Percentiles rank a stretch among this genome's conserved stretches.
phyloP scores from a whole-genome alignment of 768 basidiomycete species.

The Rhodotorula taiwanensis region DNA sequence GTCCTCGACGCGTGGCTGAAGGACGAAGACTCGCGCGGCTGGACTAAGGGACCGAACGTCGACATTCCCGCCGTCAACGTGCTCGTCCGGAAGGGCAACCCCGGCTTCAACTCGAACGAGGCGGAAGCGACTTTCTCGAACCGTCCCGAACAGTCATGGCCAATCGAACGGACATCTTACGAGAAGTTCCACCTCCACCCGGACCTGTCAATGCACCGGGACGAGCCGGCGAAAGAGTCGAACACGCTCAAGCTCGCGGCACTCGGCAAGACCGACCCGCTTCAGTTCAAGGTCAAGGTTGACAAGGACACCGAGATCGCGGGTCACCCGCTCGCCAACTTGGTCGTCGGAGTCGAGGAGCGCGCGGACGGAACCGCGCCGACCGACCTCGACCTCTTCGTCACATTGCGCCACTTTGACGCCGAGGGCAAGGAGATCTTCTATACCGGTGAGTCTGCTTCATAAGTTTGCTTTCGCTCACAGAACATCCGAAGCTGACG shows the following conservation, averaged over 20 bases:
- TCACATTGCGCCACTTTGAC: constrained; percentile 38
- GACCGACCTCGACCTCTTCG: constrained; percentile 38
- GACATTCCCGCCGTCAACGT: constrained; percentile 39
- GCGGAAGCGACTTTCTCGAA: constrained; percentile 38
- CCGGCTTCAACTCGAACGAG: constrained; percentile 40
- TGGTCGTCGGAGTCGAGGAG: constrained; percentile 24
- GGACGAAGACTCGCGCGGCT: constrained; percentile 33
- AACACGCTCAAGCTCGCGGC: constrained; percentile 26
- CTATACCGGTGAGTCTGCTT: constrained; percentile 33
- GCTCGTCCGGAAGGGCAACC: constrained; percentile 40
- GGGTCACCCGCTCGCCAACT: constrained; percentile 36
- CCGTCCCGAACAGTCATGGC: constrained; percentile 39
- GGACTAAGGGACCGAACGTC: constrained; percentile 35
- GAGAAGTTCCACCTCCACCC: constrained; percentile 25
- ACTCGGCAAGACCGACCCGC: constrained; percentile 25
- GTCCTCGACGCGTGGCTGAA: constrained; percentile 40
- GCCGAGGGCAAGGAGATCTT: constrained; percentile 35
- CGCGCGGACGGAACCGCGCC: constrained; percentile 24
- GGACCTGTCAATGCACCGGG: neutral
- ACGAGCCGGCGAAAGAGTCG: neutral
- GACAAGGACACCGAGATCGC: constrained; percentile 39
- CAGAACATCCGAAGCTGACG: too few relatives aligned
- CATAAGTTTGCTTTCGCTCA: too few relatives aligned
- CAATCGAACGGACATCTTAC: constrained; percentile 35
- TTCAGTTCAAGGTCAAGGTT: constrained; percentile 24